Evolutionary conservation across 2,329 filamentous ascomycete genomes (phyloP), one percentile per base, ranked within the genome.

Genomic region (Claviceps sp.): DNA sequence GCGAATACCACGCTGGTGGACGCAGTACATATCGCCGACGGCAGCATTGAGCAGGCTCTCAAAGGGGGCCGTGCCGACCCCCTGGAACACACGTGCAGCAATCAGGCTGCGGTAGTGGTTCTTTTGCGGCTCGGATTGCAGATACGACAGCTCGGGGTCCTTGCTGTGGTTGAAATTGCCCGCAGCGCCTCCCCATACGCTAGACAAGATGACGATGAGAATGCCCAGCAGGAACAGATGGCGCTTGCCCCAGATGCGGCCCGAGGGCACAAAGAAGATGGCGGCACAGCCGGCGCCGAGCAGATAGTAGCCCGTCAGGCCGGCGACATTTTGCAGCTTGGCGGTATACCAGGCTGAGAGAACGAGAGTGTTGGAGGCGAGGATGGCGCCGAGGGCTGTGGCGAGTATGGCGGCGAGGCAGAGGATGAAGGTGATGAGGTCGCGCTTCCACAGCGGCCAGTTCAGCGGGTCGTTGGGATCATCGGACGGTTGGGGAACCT

Each of bases 241-340:
- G 42, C 90, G 78, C 68, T 95, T 96, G 41, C 91, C 91, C 87
- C 88, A 96, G 56, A 96, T 84, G 53, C 90, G 81, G 19, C 87
- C 89, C 1, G 85, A 87, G 0, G 91, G 87, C 2, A 96, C 89
- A 67, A 90, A 90, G 57, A 96, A 75, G 65, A 93, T 81, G 49
- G 87, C 89, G 1, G 85, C 85, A 14, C 89, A 72, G 11, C 88
- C 89, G 2, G 89, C 86, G 19, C 89, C 91, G 30, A 90, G 78
- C 19, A 96, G 76, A 65, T 89, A 90, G 67, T 90, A 95, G 50
- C 89, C 90, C 0, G 90, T 96, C 42, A 95, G 71, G 13, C 93
- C 73, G 3, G 89, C 89, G 53, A 90, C 81, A 44, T 83, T 73
- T n/a, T 84, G 86, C 61, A 95, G 87, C 48, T 75, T 73, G 47